Base-by-base conservation (phyloP, 768 basidiomycete species). In the Hortiboletus flavorubellus region DNA sequence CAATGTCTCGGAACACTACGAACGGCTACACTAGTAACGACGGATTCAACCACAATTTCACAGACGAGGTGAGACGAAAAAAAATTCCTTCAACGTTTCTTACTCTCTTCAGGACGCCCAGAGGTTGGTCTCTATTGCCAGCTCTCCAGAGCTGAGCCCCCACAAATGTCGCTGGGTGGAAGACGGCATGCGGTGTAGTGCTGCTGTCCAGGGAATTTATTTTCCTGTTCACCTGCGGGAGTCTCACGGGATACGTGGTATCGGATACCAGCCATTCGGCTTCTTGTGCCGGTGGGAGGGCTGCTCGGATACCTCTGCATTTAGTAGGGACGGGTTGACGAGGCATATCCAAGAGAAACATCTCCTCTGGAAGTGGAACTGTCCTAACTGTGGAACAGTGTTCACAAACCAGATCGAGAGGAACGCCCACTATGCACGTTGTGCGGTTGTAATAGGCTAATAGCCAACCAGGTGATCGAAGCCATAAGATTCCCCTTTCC, bases 1-100 rank as follows among this genome's bases (percentile, higher is more conserved):
- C 38, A 30, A 70, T 70, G 66, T 34, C 66, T 41, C 64, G 54
- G 50, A 59, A 56, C 46, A 10, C 21, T n/a, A 18, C 57, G n/a
- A 56, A 46, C 33, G 10, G 5, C 55, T 46, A 54, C 26, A 26
- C 26, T 26, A 26, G 26, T 34, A 40, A 58, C 18, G 68, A 60
- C 42, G 68, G 66, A 29, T 69, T 46, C 53, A 70, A 70, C 38
- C 68, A 66, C 16, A 51, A 68, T 44, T 69, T 69, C 46, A 70
- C 68, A 0, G 68, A 69, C 43, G 66, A 70, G 60, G 68, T 68
- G 49, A 47, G 50, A 21, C 29, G 30, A 45, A 38, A 43, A n/a
- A 9, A 15, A 29, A 15, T 5, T 10, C 16, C 31, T 7, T 55
- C 49, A 3, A 45, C 33, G 14, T 44, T 46, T 54, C 58, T 61